Percentiles rank a stretch among this genome's conserved stretches.
These are phyloP conservation scores for Setaria italica DNA, from an alignment of 202 grass and related monocot genomes.

Conservation along the genomic window DNA sequence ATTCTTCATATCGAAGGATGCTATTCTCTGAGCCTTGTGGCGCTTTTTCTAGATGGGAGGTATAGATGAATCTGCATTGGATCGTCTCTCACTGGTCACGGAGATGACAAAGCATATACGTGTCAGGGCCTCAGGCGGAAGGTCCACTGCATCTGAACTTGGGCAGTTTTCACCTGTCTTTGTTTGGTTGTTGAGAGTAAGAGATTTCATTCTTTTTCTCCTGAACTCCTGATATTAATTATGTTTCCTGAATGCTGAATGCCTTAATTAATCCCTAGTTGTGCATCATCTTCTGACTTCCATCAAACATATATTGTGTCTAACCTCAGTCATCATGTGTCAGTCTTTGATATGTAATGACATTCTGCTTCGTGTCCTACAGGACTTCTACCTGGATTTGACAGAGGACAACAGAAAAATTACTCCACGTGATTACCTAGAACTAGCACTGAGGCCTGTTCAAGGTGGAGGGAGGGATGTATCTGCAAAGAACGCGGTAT, in stretches of 20 bases:
- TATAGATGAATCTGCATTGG: constrained; percentile 94
- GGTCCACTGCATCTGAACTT: constrained; percentile 85
- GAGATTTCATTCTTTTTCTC: constrained; percentile 25
- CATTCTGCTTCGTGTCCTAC: constrained; percentile 29
- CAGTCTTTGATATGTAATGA: constrained; percentile 17
- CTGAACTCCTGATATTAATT: constrained; percentile 13
- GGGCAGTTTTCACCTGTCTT: constrained; percentile 98
- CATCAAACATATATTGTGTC: not conserved
- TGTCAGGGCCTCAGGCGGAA: constrained; percentile 89
- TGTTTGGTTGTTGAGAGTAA: constrained; percentile 93
- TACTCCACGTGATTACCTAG: constrained; percentile 90
- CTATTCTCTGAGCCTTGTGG: constrained; percentile 19
- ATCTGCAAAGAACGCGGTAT: constrained; percentile 84
- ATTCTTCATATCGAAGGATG: constrained; percentile 12
- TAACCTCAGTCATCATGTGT: not conserved
- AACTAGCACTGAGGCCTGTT: constrained; percentile 86
- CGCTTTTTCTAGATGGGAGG: constrained; percentile 81
- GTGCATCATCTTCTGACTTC: constrained; percentile 14
- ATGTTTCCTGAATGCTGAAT: not conserved
- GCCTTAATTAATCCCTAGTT: constrained; percentile 4
- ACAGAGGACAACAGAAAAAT: constrained; percentile 93
- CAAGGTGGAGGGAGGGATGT: constrained; percentile 78
- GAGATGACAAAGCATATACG: constrained; percentile 99
- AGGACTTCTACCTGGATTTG: constrained; percentile 98
- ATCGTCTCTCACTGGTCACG: constrained; percentile 93